These are phyloP conservation scores for Lachancea meyersii DNA, from an alignment of 805 yeast species.

Conservation along the genomic window DNA sequence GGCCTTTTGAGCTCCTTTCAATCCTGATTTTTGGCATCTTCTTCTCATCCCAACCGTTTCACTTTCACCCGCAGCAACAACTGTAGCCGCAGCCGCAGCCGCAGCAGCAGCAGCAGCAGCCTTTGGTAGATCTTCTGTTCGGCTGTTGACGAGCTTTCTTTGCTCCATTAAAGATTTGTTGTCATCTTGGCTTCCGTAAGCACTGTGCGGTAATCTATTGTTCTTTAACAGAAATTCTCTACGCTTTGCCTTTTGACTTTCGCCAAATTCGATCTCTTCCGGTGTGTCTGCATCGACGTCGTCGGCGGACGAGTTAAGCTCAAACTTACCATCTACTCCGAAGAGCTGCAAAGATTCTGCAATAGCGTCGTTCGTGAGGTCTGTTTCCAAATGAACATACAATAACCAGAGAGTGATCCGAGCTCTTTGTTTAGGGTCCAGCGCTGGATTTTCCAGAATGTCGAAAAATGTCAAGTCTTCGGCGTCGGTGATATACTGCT, in stretches of 20 bases:
- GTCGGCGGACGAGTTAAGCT: conserved; percentile 11
- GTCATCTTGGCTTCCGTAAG: neutral
- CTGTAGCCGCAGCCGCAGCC: neutral
- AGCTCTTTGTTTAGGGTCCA: conserved; percentile 62
- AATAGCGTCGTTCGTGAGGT: conserved; percentile 46
- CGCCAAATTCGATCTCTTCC: conserved; percentile 27
- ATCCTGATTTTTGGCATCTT: neutral
- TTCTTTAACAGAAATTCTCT: conserved; percentile 19
- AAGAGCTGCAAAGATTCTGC: conserved; percentile 20
- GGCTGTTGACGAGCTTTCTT: conserved; percentile 3
- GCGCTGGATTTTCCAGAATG: conserved; percentile 56
- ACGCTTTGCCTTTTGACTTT: conserved; percentile 23
- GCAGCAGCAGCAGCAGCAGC: neutral
- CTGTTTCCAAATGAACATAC: conserved; percentile 75
- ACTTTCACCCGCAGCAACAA: conserved; percentile 1
- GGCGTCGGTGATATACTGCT: conserved; percentile 13
- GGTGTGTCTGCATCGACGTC: conserved; percentile 26
- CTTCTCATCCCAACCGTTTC: conserved; percentile 1
- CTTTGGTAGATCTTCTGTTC: conserved; percentile 3
- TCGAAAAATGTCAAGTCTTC: conserved; percentile 51
- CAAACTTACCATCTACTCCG: conserved; percentile 13
- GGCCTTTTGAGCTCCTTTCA: neutral
- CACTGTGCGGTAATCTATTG: conserved; percentile 7
- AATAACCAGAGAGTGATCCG: conserved; percentile 75
- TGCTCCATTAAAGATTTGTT: conserved; percentile 8